Conservation (phyloP, 2,329 filamentous ascomycete species). For the Colletotrichum tamarilloi region DNA sequence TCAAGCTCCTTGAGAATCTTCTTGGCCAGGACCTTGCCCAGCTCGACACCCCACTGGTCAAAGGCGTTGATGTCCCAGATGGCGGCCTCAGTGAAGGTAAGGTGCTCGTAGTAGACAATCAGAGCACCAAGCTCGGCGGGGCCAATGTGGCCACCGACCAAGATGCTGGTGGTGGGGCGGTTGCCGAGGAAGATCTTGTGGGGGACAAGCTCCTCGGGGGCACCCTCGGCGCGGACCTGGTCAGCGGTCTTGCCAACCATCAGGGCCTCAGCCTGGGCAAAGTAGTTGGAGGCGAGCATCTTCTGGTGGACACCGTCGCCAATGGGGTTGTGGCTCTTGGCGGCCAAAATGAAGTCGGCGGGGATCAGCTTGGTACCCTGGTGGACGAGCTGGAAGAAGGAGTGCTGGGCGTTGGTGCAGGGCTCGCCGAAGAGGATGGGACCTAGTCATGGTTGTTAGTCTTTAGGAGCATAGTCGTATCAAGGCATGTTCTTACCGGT, state of each 20-base stretch:
- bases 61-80: slow-evolving; percentile 99
- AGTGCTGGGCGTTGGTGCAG: slow-evolving; percentile 99
- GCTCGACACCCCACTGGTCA: slow-evolving; percentile 99
- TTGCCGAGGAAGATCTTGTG: slow-evolving; percentile 99
- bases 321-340: slow-evolving; percentile 96
- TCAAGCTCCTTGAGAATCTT: slow-evolving; percentile 90
- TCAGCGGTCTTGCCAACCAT: slow-evolving; percentile 92
- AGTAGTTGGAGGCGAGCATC: slow-evolving; percentile 94
- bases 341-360: slow-evolving; percentile 96
- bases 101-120: slow-evolving; percentile 98
- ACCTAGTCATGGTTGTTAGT: slow-evolving; percentile 50
- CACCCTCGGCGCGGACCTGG: slow-evolving; percentile 80
- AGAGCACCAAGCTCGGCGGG: slow-evolving; percentile 92
- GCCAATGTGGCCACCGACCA: slow-evolving; percentile 90
- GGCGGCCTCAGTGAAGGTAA: slow-evolving; percentile 97
- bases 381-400: slow-evolving; percentile 99
- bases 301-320: slow-evolving; percentile 94
- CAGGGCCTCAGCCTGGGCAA: slow-evolving; percentile 87
- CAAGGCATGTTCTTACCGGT: slow-evolving; percentile 65
- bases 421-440: slow-evolving; percentile 97
- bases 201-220: slow-evolving; percentile 81
- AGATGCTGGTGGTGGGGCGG: slow-evolving; percentile 93
- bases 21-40: slow-evolving; percentile 96
- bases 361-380: slow-evolving; percentile 99
- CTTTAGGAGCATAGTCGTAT: not conserved